Evolutionary conservation across 768 basidiomycete genomes (phyloP).

Genomic region (Mycena indigotica): DNA sequence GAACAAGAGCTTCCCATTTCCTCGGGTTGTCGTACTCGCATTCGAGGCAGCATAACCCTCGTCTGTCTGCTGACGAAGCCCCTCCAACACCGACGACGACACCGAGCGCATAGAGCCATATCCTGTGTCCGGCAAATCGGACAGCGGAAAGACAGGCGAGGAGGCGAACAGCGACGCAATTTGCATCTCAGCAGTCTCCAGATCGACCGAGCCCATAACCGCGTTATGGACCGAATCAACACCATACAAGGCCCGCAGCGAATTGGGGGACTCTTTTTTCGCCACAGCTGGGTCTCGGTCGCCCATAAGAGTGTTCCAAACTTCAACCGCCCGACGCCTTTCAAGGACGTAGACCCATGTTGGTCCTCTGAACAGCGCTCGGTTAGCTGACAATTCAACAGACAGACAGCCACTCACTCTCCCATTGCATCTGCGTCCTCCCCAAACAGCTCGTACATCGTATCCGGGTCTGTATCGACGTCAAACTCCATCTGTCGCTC

Average conservation of each 20-base stretch:
- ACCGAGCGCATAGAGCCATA: conserved; percentile 46
- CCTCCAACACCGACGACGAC: conserved; percentile 50
- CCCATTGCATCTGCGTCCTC: conserved; percentile 72
- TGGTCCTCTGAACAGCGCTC: conserved; percentile 57
- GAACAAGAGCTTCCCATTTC: conserved; percentile 55
- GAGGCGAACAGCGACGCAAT: conserved; percentile 79
- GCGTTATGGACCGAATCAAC: conserved; percentile 57
- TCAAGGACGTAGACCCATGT: conserved; percentile 94
- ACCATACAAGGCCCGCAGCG: conserved; percentile 74
- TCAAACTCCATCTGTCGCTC: conserved; percentile 91
- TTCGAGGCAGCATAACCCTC: conserved; percentile 51
- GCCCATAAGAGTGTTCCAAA: conserved; percentile 78
- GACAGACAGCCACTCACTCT: conserved; percentile 57
- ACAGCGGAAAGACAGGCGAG: conserved; percentile 76
- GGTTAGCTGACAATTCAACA: conserved; percentile 5
- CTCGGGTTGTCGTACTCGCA: conserved; percentile 46
- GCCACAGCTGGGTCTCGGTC: conserved; percentile 62
- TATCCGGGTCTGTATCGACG: conserved; percentile 78
- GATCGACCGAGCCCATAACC: conserved; percentile 72
- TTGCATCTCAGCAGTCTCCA: conserved; percentile 72
- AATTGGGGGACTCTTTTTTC: conserved; percentile 55
- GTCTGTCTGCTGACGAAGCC: conserved; percentile 39
- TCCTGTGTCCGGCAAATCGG: conserved; percentile 58
- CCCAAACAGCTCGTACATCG: conserved; percentile 78
- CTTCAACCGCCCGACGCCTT: conserved; percentile 77